These are phyloP conservation scores for Leptosphaerulina australis DNA, from an alignment of 2,329 filamentous ascomycete genomes.

Conservation along the genomic window DNA sequence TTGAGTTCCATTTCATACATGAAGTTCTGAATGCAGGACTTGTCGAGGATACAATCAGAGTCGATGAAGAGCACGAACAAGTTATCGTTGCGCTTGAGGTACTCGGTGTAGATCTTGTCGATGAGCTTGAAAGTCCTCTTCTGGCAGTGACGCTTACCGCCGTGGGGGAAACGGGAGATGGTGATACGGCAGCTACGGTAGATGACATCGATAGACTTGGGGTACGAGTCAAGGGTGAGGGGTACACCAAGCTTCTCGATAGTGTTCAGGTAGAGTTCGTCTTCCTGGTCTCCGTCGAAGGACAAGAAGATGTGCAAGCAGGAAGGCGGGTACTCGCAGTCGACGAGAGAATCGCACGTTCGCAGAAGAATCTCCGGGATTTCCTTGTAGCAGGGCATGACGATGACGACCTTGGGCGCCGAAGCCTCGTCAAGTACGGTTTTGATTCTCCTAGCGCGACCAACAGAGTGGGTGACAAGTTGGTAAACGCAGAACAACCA, in stretches of 20 bases:
- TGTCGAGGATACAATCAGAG: constrained; percentile 93
- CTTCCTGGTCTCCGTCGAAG: constrained; percentile 88
- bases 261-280: constrained; percentile 86
- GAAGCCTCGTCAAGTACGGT: constrained; percentile 81
- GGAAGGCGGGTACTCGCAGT: constrained; percentile 89
- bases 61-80: constrained; percentile 97
- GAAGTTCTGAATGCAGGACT: constrained; percentile 92
- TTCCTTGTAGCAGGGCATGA: constrained; percentile 98
- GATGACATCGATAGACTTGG: constrained; percentile 85
- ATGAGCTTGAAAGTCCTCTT: constrained; percentile 93
- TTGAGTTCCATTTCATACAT: constrained; percentile 99
- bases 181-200: constrained; percentile 86
- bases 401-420: constrained; percentile 91
- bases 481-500: constrained; percentile 95
- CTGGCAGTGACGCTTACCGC: constrained; percentile 92
- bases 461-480: constrained; percentile 84
- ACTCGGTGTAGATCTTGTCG: constrained; percentile 87
- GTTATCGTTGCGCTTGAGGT: constrained; percentile 85
- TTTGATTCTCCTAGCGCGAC: constrained; percentile 80
- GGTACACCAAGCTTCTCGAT: constrained; percentile 85
- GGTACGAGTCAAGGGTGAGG: constrained; percentile 75
- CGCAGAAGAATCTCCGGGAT: constrained; percentile 81
- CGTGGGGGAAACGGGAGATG: constrained; percentile 88
- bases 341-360: constrained; percentile 88
- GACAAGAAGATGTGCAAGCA: constrained; percentile 96